Percentiles rank a stretch among this genome's conserved stretches.
These are phyloP conservation scores for Uncinocarpus reesii DNA, from an alignment of 2,329 filamentous ascomycete species.

Conservation along the genomic window DNA sequence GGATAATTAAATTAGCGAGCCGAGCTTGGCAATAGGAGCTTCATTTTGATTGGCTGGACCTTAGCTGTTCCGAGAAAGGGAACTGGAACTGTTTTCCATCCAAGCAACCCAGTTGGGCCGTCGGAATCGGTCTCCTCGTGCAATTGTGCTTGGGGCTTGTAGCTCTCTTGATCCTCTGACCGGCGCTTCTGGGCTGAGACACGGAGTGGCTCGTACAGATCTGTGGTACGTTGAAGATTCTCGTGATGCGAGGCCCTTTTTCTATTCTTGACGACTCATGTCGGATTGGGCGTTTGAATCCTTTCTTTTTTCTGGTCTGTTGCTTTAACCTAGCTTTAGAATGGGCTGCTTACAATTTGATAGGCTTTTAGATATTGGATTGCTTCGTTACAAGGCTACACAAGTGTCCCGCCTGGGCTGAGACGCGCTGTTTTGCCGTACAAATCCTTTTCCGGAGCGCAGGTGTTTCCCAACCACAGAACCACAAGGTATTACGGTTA, in stretches of 20 bases:
- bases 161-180: not conserved
- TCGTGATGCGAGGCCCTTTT: not conserved
- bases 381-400: too few species aligned
- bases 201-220: not conserved
- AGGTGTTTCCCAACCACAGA: too few species aligned
- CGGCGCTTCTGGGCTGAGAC: not conserved
- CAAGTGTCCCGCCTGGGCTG: too few species aligned
- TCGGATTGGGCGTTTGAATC: too few species aligned
- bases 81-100: slow-evolving; percentile 4
- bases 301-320: too few species aligned
- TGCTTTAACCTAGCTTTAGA: too few species aligned
- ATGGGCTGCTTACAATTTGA: too few species aligned
- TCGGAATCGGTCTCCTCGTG: not conserved
- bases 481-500: too few species aligned
- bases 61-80: not conserved
- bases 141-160: slow-evolving; percentile 1
- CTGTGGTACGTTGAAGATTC: not conserved
- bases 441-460: too few species aligned
- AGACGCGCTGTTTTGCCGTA: too few species aligned
- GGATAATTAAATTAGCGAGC: not conserved
- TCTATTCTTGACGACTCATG: too few species aligned
- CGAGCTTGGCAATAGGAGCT: not conserved
- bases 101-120: not conserved
- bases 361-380: not conserved
- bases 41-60: not conserved